Evolutionary conservation across 2,329 filamentous ascomycete genomes (phyloP).

Genomic region (Metarhizium rileyi): DNA sequence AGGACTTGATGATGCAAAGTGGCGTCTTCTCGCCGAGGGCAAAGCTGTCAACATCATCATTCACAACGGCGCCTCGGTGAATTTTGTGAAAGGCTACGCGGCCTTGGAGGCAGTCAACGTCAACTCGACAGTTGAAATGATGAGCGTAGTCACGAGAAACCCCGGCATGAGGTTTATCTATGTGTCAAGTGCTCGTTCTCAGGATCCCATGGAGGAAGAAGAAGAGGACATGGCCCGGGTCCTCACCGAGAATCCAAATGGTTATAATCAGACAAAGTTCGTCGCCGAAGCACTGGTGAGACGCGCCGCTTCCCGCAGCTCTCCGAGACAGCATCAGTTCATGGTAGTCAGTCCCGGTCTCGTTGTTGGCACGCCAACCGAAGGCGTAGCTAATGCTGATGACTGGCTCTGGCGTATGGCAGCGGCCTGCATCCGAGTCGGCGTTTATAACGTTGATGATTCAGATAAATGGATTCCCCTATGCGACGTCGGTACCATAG

Average conservation of each 20-base stretch:
- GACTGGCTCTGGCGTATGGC: no score
- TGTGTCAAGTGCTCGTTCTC: neutral
- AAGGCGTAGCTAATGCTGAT: constrained; percentile 1
- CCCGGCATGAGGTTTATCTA: constrained; percentile 2
- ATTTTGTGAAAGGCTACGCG: constrained; percentile 4
- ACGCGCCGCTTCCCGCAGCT: constrained; percentile 9
- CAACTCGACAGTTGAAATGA: constrained; percentile 3
- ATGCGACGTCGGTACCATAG: constrained; percentile 7
- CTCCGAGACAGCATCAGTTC: neutral
- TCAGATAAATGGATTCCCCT: constrained; percentile 3
- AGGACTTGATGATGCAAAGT: neutral
- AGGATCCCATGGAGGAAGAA: neutral
- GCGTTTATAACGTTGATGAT: constrained; percentile 8
- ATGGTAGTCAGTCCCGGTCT: neutral
- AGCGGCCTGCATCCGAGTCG: neutral
- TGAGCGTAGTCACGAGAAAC: neutral
- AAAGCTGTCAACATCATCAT: constrained; percentile 4
- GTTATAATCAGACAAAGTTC: constrained; percentile 16
- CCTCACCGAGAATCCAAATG: no score
- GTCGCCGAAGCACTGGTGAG: constrained; percentile 12
- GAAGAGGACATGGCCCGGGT: neutral
- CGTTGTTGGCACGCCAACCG: constrained; percentile 11
- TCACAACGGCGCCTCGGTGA: constrained; percentile 9
- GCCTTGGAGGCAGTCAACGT: constrained; percentile 8
- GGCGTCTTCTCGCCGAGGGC: neutral